Evolutionary conservation across 306 rosid species (phyloP), one percentile per base, ranked within the genome.

Genomic region (Betula pendula): DNA sequence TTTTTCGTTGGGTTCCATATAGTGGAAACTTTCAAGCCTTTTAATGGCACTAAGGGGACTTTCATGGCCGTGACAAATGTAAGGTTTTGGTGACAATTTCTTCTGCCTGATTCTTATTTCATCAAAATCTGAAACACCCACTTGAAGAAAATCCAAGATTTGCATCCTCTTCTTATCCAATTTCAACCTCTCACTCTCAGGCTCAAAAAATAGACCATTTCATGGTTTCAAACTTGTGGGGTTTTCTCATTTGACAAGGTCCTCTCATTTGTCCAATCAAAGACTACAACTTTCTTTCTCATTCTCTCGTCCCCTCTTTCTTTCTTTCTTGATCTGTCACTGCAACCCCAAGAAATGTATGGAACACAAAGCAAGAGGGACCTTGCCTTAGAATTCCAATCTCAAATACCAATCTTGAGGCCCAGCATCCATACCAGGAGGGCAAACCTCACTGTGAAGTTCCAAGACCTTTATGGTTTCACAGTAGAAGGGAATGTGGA

Each of bases 401-500:
- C 98, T 42, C 98, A 96, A 78, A 81, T 87, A 1, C 82, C 96
- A 66, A 73, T 92, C 74, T 80, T 92, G 85, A 88, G 99, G 91
- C 99, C 98, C 0, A 96, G 99, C 88, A 92, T 96, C 84, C 91
- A 96, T 75, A 72, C 96, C 15, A 88, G 98, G 80, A 84, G 97
- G 70, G 99, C 99, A 11, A 91, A 96, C 87, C 89, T 96, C 27
- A 89, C 96, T 0, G 99, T 96, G 14, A 96, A 96, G 81, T 96
- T 96, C 75, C 99, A 96, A 84, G 99, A 96, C 86, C 96, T 96
- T 52, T 96, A 96, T 75, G 97, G 92, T 55, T 96, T 96, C 76
- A 82, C 94, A 6, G 99, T 96, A 24, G 99, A 96, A 84, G 99
- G 99, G 83, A 96, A 91, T 92, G 99, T 96, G 73, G 99, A 96